phyloP scores from a whole-genome alignment of 306 rosid species.

The Casuarina glauca region DNA sequence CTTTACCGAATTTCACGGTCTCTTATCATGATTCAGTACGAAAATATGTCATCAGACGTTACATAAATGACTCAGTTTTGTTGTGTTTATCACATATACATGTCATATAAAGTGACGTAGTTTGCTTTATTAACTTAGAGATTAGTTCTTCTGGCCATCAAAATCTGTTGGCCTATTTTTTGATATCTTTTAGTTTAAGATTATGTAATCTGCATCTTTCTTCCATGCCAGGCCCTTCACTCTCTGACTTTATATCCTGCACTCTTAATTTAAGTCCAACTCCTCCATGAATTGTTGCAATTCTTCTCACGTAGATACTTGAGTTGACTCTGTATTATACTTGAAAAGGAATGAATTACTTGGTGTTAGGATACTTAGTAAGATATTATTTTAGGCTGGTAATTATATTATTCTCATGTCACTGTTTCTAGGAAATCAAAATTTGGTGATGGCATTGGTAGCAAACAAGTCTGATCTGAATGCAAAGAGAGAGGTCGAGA shows the following conservation, averaged over 20 bases:
- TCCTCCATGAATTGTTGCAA: background rate
- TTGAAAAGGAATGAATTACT: background rate
- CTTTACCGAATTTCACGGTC: background rate
- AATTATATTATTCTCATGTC: constrained; percentile 10
- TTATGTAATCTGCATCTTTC: constrained; percentile 4
- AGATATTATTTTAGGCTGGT: background rate
- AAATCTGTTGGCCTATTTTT: constrained; percentile 2
- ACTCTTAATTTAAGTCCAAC: constrained; percentile 3
- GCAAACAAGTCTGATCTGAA: constrained; percentile 80
- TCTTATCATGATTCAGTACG: background rate
- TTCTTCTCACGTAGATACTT: background rate
- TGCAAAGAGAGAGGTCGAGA: constrained; percentile 59
- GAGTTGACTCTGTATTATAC: background rate
- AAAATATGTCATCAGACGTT: background rate
- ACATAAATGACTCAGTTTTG: background rate
- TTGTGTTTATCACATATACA: background rate
- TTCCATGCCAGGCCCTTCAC: background rate
- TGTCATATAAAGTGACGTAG: background rate
- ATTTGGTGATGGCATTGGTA: constrained; percentile 72
- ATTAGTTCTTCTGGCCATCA: background rate
- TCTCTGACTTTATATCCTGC: background rate
- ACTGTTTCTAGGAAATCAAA: constrained; percentile 53
- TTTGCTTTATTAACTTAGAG: background rate
- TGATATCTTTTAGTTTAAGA: constrained; percentile 6
- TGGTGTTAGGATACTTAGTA: background rate